Evolutionary conservation across 78 protist species (phyloP).

Genomic region (Protostelium mycophagum): DNA sequence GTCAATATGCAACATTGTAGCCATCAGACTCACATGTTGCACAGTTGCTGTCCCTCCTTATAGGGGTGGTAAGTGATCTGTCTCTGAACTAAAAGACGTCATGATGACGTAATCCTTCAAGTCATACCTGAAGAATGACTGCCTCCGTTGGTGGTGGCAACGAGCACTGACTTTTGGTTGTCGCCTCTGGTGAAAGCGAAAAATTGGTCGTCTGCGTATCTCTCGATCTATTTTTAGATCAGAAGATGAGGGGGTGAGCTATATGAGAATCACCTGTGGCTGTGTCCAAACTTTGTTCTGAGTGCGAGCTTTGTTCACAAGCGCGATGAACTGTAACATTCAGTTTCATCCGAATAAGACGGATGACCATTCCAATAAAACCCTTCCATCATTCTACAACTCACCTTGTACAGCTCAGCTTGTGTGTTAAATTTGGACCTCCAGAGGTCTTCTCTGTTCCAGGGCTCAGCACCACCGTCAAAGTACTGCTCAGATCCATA

Average conservation of each 20-base stretch:
- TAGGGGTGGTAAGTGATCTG: conserved; percentile 54
- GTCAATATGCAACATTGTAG: no score
- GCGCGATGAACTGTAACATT: no score
- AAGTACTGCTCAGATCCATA: conserved; percentile 88
- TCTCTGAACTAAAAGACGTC: neutral
- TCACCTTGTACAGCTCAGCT: conserved; percentile 37
- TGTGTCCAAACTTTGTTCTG: no score
- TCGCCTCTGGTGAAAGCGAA: conserved; percentile 76
- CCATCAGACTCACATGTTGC: conserved; percentile 42
- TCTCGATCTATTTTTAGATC: conserved; percentile 16
- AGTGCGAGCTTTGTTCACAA: no score
- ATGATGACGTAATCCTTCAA: no score
- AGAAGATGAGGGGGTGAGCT: no score
- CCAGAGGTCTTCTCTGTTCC: conserved; percentile 85
- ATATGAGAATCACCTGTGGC: neutral
- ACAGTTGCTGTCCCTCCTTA: conserved; percentile 30
- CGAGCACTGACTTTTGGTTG: no score
- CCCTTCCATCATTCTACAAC: no score
- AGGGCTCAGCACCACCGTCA: conserved; percentile 76
- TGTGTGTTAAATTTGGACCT: conserved; percentile 25
- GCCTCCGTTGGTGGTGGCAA: conserved; percentile 81
- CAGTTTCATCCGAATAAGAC: no score
- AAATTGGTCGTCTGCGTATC: conserved; percentile 53
- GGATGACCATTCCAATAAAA: no score
- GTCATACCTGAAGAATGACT: no score